Base-by-base conservation (phyloP, 768 basidiomycete genomes). In the Crepidotus variabilis region DNA sequence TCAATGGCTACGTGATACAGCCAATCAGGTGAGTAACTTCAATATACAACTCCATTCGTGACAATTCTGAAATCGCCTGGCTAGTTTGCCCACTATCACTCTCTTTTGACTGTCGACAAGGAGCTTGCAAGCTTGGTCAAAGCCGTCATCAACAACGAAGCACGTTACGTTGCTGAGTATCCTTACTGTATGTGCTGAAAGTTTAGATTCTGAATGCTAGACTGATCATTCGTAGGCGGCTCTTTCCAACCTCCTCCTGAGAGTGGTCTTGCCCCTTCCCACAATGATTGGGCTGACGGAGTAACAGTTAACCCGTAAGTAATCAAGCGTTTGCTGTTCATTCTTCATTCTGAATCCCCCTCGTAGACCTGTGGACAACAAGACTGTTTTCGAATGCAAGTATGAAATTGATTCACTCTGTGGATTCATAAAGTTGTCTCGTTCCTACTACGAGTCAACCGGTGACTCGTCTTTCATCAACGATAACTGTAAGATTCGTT, bases 331-430 rank as follows among this genome's bases (percentile, higher is more conserved):
- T 0, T 11, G 24, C 10, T n/a, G 35, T 46, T 14, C 22, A 24
- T 18, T 54, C 13, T 45, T 11, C 2, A n/a, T 23, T 14, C 28
- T 57, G 54, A 54, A 51, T 55, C 21, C 22, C 21, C 34, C 7
- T 16, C 20, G 20, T 47, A 90, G 88, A 1, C 85, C 87, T 4
- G 80, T 91, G 20, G 70, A 90, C 61, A 83, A 86, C 55, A 74
- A 77, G 52, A 86, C 81, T 0, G 90, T 92, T 0, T 92, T 87
- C 59, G 90, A 91, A 67, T 92, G 90, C 83, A 92, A 92, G 87
- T 92, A 89, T 62, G 90, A 92, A 66, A 75, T 92, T 50, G 90
- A 92, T 65, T 90, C 88, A 0, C 72, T 92, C 0, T 89, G 87
- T 57, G 83, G 87, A 6, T 91, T 91, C 73, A 69, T 92, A 62